phyloP scores from a whole-genome alignment of 495 filamentous ascomycete species.

The Lophiotrema nucula region DNA sequence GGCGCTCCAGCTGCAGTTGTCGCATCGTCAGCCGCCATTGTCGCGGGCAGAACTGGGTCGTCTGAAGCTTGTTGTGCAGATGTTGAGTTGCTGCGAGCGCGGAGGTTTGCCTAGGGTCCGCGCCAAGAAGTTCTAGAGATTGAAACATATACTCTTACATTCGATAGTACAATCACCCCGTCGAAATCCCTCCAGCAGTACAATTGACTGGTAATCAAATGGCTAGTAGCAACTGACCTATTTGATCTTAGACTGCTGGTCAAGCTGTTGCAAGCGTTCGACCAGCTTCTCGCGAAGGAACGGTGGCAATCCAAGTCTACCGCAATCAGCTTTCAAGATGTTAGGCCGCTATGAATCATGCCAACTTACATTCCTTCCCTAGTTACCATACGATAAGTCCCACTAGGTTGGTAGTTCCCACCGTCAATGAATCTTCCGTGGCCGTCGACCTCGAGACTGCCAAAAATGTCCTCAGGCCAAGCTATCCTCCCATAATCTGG shows the following conservation, averaged over 20 bases:
- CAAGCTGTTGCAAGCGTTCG: constrained; percentile 36
- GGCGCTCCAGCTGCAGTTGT: not conserved
- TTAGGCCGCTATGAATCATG: not conserved
- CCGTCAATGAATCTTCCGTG: constrained; percentile 65
- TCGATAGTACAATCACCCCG: too few species aligned
- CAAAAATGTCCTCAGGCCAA: constrained; percentile 88
- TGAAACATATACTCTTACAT: too few species aligned
- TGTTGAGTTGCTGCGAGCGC: too few species aligned
- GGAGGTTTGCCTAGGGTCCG: too few species aligned
- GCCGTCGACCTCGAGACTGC: constrained; percentile 82
- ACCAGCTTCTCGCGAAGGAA: constrained; percentile 59
- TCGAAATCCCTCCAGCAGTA: too few species aligned
- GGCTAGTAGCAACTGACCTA: too few species aligned
- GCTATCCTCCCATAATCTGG: constrained; percentile 91
- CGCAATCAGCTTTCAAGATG: not conserved
- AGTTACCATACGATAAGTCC: constrained; percentile 68
- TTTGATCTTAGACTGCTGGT: not conserved
- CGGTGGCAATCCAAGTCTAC: constrained; percentile 55
- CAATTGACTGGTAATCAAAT: too few species aligned
- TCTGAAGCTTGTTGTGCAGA: too few species aligned
- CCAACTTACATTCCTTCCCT: constrained; percentile 65
- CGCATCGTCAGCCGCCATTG: too few species aligned
- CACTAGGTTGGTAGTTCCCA: constrained; percentile 62
- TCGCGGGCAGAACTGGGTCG: too few species aligned
- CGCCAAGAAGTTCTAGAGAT: too few species aligned